A percentile compares a stretch with the other conserved stretches of the same genome.
Conservation (phyloP, 2,329 filamentous ascomycete genomes). For the Cladosporium sp. region DNA sequence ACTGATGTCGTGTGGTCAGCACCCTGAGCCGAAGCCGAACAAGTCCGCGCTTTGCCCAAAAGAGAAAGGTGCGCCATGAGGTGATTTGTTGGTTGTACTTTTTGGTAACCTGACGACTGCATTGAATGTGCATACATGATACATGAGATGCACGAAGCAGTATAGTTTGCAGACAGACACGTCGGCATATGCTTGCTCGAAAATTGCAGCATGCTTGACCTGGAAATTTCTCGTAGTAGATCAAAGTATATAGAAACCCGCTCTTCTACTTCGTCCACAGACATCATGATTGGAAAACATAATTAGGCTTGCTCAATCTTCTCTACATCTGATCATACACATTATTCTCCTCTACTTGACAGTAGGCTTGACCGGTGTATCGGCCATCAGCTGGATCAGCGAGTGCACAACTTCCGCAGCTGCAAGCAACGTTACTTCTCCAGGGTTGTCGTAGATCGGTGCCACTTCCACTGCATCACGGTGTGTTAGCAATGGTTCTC, state of each 20-base stretch:
- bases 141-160: neutral
- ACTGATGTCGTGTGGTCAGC: conserved; percentile 12
- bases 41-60: conserved; percentile 3
- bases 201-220: neutral
- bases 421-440: conserved; percentile 57
- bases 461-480: conserved; percentile 56
- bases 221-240: neutral
- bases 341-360: neutral
- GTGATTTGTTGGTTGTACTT: neutral
- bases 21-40: neutral
- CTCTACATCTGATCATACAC: neutral
- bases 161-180: neutral
- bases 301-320: neutral
- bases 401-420: conserved; percentile 57
- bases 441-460: conserved; percentile 62
- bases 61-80: neutral
- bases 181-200: neutral
- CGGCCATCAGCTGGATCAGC: conserved; percentile 50
- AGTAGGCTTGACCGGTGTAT: conserved; percentile 36
- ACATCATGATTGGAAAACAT: neutral
- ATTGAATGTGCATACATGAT: neutral
- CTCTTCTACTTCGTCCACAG: neutral
- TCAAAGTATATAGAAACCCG: neutral
- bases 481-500: neutral
- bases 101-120: neutral